Conservation (phyloP, 2,329 filamentous ascomycete species). For the Epicoccum sorghinum region DNA sequence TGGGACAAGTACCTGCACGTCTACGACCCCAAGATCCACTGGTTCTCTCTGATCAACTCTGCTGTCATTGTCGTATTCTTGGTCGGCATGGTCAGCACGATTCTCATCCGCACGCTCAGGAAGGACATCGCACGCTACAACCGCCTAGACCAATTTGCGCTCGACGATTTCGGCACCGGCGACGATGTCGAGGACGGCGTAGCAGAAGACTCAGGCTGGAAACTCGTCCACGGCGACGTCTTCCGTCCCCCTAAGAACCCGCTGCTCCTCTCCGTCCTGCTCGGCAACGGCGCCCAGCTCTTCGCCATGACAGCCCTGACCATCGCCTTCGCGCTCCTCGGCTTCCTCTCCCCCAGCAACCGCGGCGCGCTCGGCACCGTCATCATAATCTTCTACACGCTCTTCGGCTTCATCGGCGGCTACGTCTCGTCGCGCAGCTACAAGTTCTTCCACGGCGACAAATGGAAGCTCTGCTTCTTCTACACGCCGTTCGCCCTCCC, state of each 20-base stretch:
- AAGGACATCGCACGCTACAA: slow-evolving; percentile 99
- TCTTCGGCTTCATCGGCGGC: slow-evolving; percentile 90
- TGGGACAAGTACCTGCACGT: slow-evolving; percentile 99
- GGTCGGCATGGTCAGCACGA: slow-evolving; percentile 89
- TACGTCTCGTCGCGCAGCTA: slow-evolving; percentile 91
- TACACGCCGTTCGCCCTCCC: slow-evolving; percentile 87
- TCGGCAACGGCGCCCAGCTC: slow-evolving; percentile 93
- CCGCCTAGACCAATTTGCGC: slow-evolving; percentile 84
- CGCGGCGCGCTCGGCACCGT: slow-evolving; percentile 92
- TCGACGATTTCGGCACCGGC: slow-evolving; percentile 85
- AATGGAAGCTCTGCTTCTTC: slow-evolving; percentile 92
- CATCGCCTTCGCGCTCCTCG: slow-evolving; percentile 88
- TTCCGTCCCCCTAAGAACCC: slow-evolving; percentile 87
- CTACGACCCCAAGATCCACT: slow-evolving; percentile 97
- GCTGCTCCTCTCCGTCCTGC: slow-evolving; percentile 81
- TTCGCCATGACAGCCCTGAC: slow-evolving; percentile 98
- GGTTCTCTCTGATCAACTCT: slow-evolving; percentile 97
- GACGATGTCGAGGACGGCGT: slow-evolving; percentile 83
- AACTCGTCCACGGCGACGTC: slow-evolving; percentile 95
- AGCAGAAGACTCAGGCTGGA: slow-evolving; percentile 98
- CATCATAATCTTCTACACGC: slow-evolving; percentile 89
- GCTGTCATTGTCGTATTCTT: slow-evolving; percentile 93
- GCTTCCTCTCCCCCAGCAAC: slow-evolving; percentile 94
- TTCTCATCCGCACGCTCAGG: slow-evolving; percentile 82
- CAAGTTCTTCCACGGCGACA: slow-evolving; percentile 89